Evolutionary conservation across 2,329 filamentous ascomycete species (phyloP), one percentile per base, ranked within the genome.

Genomic region (Stagonosporopsis rhizophila): DNA sequence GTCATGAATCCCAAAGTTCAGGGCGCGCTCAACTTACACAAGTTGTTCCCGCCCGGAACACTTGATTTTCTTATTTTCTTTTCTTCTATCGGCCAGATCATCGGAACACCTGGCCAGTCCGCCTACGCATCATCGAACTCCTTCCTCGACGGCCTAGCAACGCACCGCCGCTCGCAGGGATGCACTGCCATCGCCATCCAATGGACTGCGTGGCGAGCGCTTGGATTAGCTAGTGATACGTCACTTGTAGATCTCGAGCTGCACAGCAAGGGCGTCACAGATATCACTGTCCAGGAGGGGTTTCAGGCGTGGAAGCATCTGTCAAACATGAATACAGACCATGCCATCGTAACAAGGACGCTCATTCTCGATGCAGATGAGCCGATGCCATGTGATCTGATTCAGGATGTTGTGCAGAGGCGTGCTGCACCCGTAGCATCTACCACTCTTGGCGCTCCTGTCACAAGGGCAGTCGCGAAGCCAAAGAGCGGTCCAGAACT

Each of bases 271-370:
- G 79, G 79, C 4, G 77, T 82, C 45, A 79, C 77, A 1, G 75
- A 77, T 42, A 71, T 82, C 41, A 77, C 71, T 0, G 58, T 64
- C 9, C 70, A 78, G 1, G 79, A 81, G 49, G 79, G 68, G 0
- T 80, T 81, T 62, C 67, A 64, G 3, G 79, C 79, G 4, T 81
- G 79, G 78, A 62, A 73, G 28, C 66, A 79, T 51, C 37, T 79
- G 4, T 62, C 61, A 12, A 65, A 66, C 12, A 72, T 73, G 51
- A 67, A 79, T 40, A 67, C 74, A 5, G 73, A 74, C n/a, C 74
- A 78, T 30, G 77, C 64, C 2, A 77, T 79, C 3, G 74, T 81
- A 0, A 60, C 75, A 14, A 71, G 76, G 8, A 67, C 63, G 1
- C 66, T 61, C 0, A 47, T 67, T 1, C 56, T 79, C 0, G 73